Percentiles rank a stretch among this genome's conserved stretches.
Conservation (phyloP, 2,329 filamentous ascomycete genomes). For the Epicoccum nigrum region DNA sequence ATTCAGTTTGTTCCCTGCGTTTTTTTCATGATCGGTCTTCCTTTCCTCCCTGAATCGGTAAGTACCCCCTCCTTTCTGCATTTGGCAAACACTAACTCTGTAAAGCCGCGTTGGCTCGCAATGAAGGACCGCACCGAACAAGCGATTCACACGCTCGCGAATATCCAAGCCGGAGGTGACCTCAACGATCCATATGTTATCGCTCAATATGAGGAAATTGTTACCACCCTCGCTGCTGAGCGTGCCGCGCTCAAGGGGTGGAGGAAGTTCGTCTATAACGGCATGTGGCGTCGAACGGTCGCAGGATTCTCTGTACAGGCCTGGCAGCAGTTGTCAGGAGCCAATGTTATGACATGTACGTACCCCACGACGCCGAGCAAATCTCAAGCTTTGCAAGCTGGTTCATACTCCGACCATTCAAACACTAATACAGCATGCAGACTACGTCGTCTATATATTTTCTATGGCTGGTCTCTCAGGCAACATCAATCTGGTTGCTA, state of each 20-base stretch:
- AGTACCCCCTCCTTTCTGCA: background rate
- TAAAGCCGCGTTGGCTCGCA: conserved; percentile 55
- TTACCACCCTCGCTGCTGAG: conserved; percentile 50
- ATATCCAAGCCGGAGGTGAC: conserved; percentile 54
- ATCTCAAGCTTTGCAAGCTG: too few relatives aligned
- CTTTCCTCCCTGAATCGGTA: conserved; percentile 53
- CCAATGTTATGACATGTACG: conserved; percentile 44
- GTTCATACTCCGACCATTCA: too few relatives aligned
- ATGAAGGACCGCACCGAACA: conserved; percentile 55
- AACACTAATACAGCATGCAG: conserved; percentile 28
- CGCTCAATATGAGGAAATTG: conserved; percentile 58
- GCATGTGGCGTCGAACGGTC: conserved; percentile 65
- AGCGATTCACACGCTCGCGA: conserved; percentile 52
- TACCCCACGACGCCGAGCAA: too few relatives aligned
- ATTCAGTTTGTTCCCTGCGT: conserved; percentile 55
- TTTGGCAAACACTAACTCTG: background rate
- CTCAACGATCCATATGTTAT: conserved; percentile 55
- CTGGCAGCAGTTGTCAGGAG: conserved; percentile 59
- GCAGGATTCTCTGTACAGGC: conserved; percentile 63
- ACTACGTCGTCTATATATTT: conserved; percentile 66
- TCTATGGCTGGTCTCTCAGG: conserved; percentile 63
- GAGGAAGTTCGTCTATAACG: conserved; percentile 56
- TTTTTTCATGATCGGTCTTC: conserved; percentile 52
- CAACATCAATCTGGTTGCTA: conserved; percentile 55
- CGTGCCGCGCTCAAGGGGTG: conserved; percentile 47